Percentiles rank a stretch among this genome's conserved stretches.
phyloP scores from a whole-genome alignment of 306 rosid species.

The Citrullus amarus region DNA sequence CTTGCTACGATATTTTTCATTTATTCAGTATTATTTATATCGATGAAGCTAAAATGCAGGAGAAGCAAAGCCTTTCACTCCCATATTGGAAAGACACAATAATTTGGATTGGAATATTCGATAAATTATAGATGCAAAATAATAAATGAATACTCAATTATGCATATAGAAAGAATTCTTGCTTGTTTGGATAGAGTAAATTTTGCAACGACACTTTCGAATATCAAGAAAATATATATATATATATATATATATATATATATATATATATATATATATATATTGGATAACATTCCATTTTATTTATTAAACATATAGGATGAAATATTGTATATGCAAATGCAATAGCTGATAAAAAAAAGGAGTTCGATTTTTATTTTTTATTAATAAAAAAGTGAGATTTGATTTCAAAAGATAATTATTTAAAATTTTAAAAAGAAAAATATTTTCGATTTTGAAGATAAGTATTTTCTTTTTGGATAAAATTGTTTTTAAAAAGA shows the following conservation, averaged over 20 bases:
- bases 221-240: neutral
- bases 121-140: neutral
- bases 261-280: too few species aligned
- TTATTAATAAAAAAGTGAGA: too few species aligned
- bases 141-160: neutral
- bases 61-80: neutral
- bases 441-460: neutral
- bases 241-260: too few species aligned
- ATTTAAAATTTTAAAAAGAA: neutral
- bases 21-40: neutral
- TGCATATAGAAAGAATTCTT: neutral
- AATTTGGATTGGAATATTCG: neutral
- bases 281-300: neutral
- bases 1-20: neutral
- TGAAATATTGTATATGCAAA: too few species aligned
- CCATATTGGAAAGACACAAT: neutral
- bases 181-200: neutral
- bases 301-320: too few species aligned
- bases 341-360: too few species aligned
- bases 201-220: neutral
- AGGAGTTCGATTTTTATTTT: too few species aligned
- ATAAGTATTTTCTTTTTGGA: neutral
- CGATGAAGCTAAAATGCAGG: neutral
- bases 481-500: neutral
- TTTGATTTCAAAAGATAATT: too few species aligned